Evolutionary conservation across 2,329 filamentous ascomycete genomes (phyloP).

Genomic region (Colletotrichum caudatum): DNA sequence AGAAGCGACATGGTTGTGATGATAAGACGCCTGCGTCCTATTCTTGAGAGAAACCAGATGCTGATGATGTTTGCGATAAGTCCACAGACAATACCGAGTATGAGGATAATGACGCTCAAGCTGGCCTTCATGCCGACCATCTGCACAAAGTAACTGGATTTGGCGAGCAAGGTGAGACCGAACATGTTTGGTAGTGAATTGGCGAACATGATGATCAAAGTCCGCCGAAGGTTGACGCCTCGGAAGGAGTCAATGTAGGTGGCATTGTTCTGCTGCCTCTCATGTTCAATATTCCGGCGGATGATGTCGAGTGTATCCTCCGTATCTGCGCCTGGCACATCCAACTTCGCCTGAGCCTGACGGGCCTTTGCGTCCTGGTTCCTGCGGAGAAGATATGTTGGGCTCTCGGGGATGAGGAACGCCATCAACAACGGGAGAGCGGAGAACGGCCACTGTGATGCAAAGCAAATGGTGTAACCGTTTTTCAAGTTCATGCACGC

Average conservation of each 20-base stretch:
- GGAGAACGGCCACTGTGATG: conserved; percentile 59
- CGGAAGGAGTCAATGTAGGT: conserved; percentile 60
- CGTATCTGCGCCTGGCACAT: conserved; percentile 54
- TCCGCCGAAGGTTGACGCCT: conserved; percentile 56
- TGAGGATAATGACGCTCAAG: conserved; percentile 56
- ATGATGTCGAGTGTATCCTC: conserved; percentile 58
- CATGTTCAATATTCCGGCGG: conserved; percentile 60
- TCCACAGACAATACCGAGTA: conserved; percentile 59
- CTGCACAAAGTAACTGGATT: conserved; percentile 56
- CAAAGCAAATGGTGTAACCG: conserved; percentile 57
- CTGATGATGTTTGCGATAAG: conserved; percentile 58
- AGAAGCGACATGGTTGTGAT: conserved; percentile 50
- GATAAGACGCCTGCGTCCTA: conserved; percentile 56
- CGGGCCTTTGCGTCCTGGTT: conserved; percentile 54
- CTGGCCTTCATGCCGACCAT: conserved; percentile 50
- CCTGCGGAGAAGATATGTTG: conserved; percentile 61
- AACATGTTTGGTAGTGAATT: conserved; percentile 58
- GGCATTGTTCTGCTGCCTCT: conserved; percentile 47
- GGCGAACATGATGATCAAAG: conserved; percentile 56
- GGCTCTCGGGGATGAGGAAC: conserved; percentile 63
- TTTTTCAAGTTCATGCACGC: conserved; percentile 46
- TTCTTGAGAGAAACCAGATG: conserved; percentile 57
- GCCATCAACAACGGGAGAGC: conserved; percentile 57
- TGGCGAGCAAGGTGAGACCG: conserved; percentile 58
- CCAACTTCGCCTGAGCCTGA: conserved; percentile 62